Evolutionary conservation across 495 filamentous ascomycete species (phyloP), one percentile per base, ranked within the genome.

Genomic region (Cercophora sp.): DNA sequence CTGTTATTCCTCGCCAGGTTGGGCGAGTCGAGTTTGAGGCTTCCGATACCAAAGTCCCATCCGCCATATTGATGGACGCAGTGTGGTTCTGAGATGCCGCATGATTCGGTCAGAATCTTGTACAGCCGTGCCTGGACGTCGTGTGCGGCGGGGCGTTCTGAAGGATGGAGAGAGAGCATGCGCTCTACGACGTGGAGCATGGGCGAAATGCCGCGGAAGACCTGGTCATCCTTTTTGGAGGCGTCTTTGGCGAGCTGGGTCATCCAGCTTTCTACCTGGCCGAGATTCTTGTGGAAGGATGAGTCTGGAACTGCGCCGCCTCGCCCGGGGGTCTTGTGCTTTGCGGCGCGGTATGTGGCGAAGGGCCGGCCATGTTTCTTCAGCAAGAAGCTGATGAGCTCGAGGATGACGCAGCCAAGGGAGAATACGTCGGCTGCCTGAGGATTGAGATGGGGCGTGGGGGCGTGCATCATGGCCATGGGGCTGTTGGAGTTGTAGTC

Each of bases 231-330:
- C 63, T 83, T 84, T 63, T 87, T 85, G 34, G 76, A 65, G 19
- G 85, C 81, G 22, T 89, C 85, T 42, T 82, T 81, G 36, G 82
- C 79, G 0, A 96, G 69, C 8, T 75, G 67, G 0, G 76, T 75
- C 65, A 92, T 87, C 91, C 92, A 96, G 13, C 75, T 80, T 39
- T 84, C 81, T 1, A 95, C 80, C 61, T 91, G 87, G 11, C 77
- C 79, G 0, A 86, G 70, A 59, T 95, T 93, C 22, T 82, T 82
- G 63, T 96, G 91, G 68, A 91, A 97, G 0, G 85, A 89, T 1
- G 85, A 80, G 59, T 96, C 88, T 8, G 85, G 73, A 8, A 75
- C 80, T 23, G 85, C 80, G 2, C 85, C 85, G 51, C 85, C 85
- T 11, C 86, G 77, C 10, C 86, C 85, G 5, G 79, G 78, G 26